Base-by-base conservation (phyloP, 148 eudicot genomes). In the Silene latifolia region DNA sequence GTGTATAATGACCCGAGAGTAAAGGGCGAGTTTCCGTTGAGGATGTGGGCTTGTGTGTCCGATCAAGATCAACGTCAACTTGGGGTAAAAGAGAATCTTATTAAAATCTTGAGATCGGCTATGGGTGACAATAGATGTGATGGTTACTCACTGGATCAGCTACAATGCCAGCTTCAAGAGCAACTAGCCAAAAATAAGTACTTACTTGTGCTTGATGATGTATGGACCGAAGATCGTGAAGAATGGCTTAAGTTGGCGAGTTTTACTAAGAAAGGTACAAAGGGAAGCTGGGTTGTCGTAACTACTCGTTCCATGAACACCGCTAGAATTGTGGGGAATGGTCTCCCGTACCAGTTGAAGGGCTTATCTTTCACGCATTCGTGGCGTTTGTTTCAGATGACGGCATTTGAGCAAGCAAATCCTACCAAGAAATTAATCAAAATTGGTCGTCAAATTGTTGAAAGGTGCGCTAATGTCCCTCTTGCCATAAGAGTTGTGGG, bases 1-100 rank as follows among this genome's bases (percentile, higher is more conserved):
- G 83, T 77, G 0, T 80, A 73, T 25, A 74, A 77, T 20, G 79
- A 80, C 24, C 12, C 39, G 1, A 58, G 19, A 68, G 65, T 76
- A n/a, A 60, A 53, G 21, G 11, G 35, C 11, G 71, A 69, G 14
- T 83, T 83, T 73, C 44, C 80, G 27, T 13, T 73, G 4, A 76
- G 63, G 58, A 21, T 79, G 72, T 83, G 85, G 85, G 78, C 67
- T 10, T 83, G 78, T 69, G 54, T 76, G 20, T 72, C 75, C 14
- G 70, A 83, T 71, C 75, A 73, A 42, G 42, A 54, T 71, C 5
- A 63, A 4, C 2, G 39, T 35, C 39, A 35, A 4, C 39, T 35
- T 2, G 39, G 39, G 4, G 39, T 35, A 5, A 35, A 35, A 35
- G 39, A 3, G 5, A 35, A 35, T 35, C 39, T 35, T 35, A 35